Percentiles rank a stretch among this genome's conserved stretches.
These are phyloP conservation scores for Beta macrorhiza DNA, from an alignment of 179 eudicot species.

Conservation along the genomic window DNA sequence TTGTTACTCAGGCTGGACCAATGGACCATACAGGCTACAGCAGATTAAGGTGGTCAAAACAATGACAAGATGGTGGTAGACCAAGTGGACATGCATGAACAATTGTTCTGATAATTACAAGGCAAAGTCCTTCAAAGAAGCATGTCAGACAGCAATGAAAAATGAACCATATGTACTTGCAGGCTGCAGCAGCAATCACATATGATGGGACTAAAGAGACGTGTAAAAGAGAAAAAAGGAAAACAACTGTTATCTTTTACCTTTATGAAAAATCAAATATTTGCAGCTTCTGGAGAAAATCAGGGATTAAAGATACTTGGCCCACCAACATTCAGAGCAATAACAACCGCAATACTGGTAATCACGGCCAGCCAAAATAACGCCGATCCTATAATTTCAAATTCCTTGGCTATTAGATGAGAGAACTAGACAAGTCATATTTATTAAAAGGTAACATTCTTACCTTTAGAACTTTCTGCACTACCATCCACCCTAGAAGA, in stretches of 20 bases:
- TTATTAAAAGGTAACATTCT: not conserved
- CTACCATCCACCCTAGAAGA: constrained; percentile 35
- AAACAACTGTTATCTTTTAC: constrained; percentile 8
- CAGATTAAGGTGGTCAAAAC: constrained; percentile 7
- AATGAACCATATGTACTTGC: not conserved
- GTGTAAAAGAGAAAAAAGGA: too few relatives aligned
- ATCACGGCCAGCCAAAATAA: constrained; percentile 72
- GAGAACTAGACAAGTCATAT: not conserved
- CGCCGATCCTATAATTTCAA: constrained; percentile 55
- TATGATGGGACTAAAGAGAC: not conserved
- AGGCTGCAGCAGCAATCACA: too few relatives aligned
- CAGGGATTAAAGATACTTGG: constrained; percentile 78
- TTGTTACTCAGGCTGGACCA: not conserved
- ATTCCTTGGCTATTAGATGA: constrained; percentile 9
- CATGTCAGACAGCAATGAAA: not conserved
- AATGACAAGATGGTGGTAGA: not conserved
- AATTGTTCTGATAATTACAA: not conserved
- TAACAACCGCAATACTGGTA: constrained; percentile 59
- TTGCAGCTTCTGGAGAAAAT: not conserved
- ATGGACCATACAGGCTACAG: too few relatives aligned
- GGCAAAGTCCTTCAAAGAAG: not conserved
- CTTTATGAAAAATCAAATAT: constrained; percentile 7
- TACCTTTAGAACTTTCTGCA: constrained; percentile 55
- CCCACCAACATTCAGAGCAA: constrained; percentile 63
- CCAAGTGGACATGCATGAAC: not conserved